These are phyloP conservation scores for Saccharomyces hybrid DNA, from an alignment of 1,139 yeast genomes.

Conservation along the genomic window DNA sequence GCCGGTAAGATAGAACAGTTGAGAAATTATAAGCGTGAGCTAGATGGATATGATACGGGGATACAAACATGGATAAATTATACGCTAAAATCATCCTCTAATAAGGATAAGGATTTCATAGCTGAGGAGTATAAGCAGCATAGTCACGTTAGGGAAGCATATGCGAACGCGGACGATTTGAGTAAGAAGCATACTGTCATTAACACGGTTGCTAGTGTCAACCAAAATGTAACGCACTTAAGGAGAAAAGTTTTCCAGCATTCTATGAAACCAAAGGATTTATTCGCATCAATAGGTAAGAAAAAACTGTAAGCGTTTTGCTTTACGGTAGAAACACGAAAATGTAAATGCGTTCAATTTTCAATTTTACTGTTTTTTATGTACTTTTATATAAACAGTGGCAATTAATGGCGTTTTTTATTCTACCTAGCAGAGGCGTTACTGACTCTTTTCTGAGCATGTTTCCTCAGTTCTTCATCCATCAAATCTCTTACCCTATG, in stretches of 20 bases:
- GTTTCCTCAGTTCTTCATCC: conserved; percentile 76
- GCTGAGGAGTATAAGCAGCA: conserved; percentile 30
- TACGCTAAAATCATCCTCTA: conserved; percentile 25
- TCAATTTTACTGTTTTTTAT: background rate
- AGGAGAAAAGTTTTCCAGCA: conserved; percentile 31
- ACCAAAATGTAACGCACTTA: conserved; percentile 31
- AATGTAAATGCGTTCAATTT: background rate
- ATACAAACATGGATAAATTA: conserved; percentile 29
- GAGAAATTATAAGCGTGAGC: conserved; percentile 15
- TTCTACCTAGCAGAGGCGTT: conserved; percentile 20
- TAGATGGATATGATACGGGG: conserved; percentile 26
- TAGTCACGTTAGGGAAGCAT: conserved; percentile 31
- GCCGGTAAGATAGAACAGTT: conserved; percentile 21
- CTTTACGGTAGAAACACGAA: background rate
- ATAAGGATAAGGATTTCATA: conserved; percentile 22
- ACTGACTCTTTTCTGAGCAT: conserved; percentile 45
- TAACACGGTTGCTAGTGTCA: conserved; percentile 31
- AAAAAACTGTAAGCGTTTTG: conserved; percentile 12
- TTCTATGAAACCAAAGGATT: conserved; percentile 30
- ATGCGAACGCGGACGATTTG: conserved; percentile 32
- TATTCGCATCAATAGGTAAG: conserved; percentile 31
- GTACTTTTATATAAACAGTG: background rate
- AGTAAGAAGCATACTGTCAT: conserved; percentile 30
- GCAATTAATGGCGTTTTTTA: background rate
- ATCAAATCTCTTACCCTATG: conserved; percentile 73